Evolutionary conservation across 2,329 filamentous ascomycete species (phyloP).

Genomic region (Calonectria crousiana): DNA sequence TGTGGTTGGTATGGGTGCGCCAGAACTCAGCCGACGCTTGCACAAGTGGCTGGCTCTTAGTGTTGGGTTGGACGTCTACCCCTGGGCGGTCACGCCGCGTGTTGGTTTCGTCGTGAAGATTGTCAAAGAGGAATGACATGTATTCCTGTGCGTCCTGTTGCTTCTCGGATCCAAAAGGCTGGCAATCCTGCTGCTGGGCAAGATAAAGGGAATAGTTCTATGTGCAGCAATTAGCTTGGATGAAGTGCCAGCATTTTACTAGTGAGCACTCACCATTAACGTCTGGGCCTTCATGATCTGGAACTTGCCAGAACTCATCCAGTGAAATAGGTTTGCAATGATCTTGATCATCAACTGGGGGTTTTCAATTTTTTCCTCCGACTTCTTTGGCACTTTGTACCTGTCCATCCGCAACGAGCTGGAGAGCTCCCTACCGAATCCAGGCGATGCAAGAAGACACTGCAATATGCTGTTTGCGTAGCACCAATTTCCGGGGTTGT

Average conservation of each 20-base stretch:
- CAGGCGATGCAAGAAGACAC: constrained; percentile 79
- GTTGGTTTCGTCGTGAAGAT: constrained; percentile 90
- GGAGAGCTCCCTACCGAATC: constrained; percentile 75
- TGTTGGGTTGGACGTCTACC: constrained; percentile 47
- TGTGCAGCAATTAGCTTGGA: constrained; percentile 32
- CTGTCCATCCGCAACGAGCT: constrained; percentile 69
- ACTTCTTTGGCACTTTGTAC: constrained; percentile 77
- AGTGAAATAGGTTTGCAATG: constrained; percentile 69
- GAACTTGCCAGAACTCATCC: constrained; percentile 66
- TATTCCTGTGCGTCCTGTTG: constrained; percentile 97
- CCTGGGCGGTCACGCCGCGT: constrained; percentile 58
- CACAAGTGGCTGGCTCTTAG: constrained; percentile 49
- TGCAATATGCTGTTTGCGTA: constrained; percentile 95
- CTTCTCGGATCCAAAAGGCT: constrained; percentile 75
- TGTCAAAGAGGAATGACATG: constrained; percentile 83
- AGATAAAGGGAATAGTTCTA: constrained; percentile 67
- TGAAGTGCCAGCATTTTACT: constrained; percentile 24
- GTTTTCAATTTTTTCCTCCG: constrained; percentile 63
- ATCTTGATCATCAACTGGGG: constrained; percentile 72
- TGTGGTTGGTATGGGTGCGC: constrained; percentile 75
- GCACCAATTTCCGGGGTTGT: constrained; percentile 86
- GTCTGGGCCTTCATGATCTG: constrained; percentile 65
- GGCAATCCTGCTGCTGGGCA: constrained; percentile 45
- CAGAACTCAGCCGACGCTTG: constrained; percentile 81
- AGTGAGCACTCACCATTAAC: constrained; percentile 63